Percentiles rank a stretch among this genome's conserved stretches.
These are phyloP conservation scores for Aureobasidium sp. DNA, from an alignment of 2,329 filamentous ascomycete genomes.

Conservation along the genomic window DNA sequence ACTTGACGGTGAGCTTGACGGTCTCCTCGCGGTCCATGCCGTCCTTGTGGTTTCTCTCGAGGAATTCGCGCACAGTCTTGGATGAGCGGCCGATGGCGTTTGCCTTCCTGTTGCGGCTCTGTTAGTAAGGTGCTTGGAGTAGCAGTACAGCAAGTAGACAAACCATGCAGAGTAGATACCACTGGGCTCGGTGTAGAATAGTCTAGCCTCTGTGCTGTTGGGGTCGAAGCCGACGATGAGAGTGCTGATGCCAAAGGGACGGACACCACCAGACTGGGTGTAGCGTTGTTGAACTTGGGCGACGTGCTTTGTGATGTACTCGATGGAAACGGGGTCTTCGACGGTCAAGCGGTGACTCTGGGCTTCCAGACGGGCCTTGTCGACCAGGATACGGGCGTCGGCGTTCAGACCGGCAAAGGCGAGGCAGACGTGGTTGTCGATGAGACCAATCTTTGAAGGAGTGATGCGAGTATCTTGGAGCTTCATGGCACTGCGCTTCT, in stretches of 20 bases:
- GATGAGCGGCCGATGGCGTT: constrained; percentile 97
- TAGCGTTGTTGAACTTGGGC: constrained; percentile 97
- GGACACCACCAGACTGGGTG: constrained; percentile 95
- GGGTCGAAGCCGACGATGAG: constrained; percentile 98
- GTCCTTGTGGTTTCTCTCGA: constrained; percentile 98
- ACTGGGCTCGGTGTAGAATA: constrained; percentile 98
- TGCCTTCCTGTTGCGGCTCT: constrained; percentile 68
- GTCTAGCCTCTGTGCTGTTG: constrained; percentile 75
- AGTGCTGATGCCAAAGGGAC: constrained; percentile 98
- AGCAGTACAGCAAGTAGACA: constrained; percentile 23
- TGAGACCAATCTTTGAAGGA: constrained; percentile 93
- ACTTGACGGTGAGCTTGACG: constrained; percentile 96
- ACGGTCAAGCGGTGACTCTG: constrained; percentile 96
- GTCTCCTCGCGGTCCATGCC: constrained; percentile 95
- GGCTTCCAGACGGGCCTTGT: constrained; percentile 95
- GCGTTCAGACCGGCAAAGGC: constrained; percentile 97
- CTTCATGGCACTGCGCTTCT: constrained; percentile 99
- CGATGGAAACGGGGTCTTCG: constrained; percentile 93
- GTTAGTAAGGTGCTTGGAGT: neutral
- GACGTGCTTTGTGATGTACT: constrained; percentile 99
- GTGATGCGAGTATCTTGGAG: constrained; percentile 98
- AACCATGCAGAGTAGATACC: constrained; percentile 99
- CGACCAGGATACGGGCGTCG: constrained; percentile 93
- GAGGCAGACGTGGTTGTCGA: constrained; percentile 93
- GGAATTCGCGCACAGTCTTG: constrained; percentile 97